A percentile compares a stretch with the other conserved stretches of the same genome.
These are phyloP conservation scores for Sungouiozyma ichnusensis DNA, from an alignment of 805 yeast species.

Conservation along the genomic window DNA sequence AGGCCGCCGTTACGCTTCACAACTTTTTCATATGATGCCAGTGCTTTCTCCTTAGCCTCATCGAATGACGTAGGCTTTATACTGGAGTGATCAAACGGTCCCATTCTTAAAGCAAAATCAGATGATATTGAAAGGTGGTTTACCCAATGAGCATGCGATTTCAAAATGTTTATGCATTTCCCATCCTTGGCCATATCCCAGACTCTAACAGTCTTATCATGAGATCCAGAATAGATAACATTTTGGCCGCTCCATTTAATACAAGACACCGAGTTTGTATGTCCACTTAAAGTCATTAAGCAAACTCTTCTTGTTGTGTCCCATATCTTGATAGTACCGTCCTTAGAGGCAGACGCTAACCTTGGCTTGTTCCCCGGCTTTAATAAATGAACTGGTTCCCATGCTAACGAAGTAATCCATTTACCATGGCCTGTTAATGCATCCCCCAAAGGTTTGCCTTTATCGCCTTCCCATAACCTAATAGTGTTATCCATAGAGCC, in stretches of 20 bases:
- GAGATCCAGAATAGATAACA: slow-evolving; percentile 78
- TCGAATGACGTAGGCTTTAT: slow-evolving; percentile 33
- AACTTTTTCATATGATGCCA: slow-evolving; percentile 44
- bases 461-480: slow-evolving; percentile 72
- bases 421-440: slow-evolving; percentile 74
- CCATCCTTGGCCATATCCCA: slow-evolving; percentile 79
- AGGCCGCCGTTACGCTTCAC: slow-evolving; percentile 43
- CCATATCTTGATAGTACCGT: slow-evolving; percentile 85
- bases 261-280: slow-evolving; percentile 80
- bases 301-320: slow-evolving; percentile 63
- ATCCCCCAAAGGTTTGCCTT: slow-evolving; percentile 65
- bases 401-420: slow-evolving; percentile 80
- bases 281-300: slow-evolving; percentile 70
- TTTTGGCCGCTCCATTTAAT: slow-evolving; percentile 96
- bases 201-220: slow-evolving; percentile 84
- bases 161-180: slow-evolving; percentile 63
- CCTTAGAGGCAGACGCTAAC: slow-evolving; percentile 82
- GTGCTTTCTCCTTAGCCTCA: slow-evolving; percentile 40
- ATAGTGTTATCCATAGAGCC: slow-evolving; percentile 92
- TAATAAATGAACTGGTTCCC: slow-evolving; percentile 90
- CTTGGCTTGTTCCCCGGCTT: slow-evolving; percentile 56
- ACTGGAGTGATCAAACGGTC: slow-evolving; percentile 75
- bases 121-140: slow-evolving; percentile 88
- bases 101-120: slow-evolving; percentile 76
- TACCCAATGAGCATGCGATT: slow-evolving; percentile 96